Base-by-base conservation (phyloP, 257 asterid genomes). In the Solanum pennellii region DNA sequence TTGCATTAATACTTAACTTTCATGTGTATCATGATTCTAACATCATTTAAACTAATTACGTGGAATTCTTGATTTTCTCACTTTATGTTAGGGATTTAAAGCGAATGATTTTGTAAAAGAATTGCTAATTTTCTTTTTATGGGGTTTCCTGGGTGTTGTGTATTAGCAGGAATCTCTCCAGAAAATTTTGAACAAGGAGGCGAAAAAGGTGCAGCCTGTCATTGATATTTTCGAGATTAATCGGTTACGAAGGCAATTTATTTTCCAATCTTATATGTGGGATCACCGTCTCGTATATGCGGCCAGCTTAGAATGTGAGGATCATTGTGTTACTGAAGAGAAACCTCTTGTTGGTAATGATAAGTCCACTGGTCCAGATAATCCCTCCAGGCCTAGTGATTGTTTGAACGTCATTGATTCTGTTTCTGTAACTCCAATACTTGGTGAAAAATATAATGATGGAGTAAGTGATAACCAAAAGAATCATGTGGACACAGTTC, bases 201-300 rank as follows among this genome's bases (percentile, higher is more conserved):
- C 82, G 12, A 92, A 89, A 83, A 91, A 90, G 45, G 98, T 94
- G 75, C 96, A 92, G 87, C 94, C 95, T 5, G 83, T 93, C 42
- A 23, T 79, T 83, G 98, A 97, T 90, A 93, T 94, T 86, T 92
- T 97, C n/a, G 98, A 97, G 90, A 92, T 97, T 88, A 95, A 94
- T 93, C 94, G 89, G 72, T 91, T 95, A 86, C 93, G 95, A 74
- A 93, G 97, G 72, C 98, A 97, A 85, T 90, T 95, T 66, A 84
- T 95, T 49, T 90, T 94, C 90, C 98, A 94, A 91, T 95, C 98
- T 59, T 97, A 93, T 87, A 87, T 94, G 89, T 97, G 99, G 99
- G 99, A 97, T 90, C 96, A 90, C 88, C 96, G 95, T 42, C 94
- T 97, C 90, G 90, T 94, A 88, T 86, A 91, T 66, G 94, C 96